These are phyloP conservation scores for Tulasnella sp. DNA, from an alignment of 768 basidiomycete genomes.

Conservation along the genomic window DNA sequence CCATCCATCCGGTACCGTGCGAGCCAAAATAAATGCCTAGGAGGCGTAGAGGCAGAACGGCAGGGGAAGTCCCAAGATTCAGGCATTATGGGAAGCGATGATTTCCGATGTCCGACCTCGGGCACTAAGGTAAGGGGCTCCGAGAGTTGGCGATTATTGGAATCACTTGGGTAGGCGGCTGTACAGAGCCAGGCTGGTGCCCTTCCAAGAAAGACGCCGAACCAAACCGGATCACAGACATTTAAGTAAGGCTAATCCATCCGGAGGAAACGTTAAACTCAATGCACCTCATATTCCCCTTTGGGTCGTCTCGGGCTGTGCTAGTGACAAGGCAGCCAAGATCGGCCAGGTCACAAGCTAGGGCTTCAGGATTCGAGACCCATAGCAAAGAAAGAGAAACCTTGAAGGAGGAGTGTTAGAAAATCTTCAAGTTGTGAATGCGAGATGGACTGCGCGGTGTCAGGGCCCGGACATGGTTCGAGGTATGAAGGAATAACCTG, in stretches of 20 bases:
- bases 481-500: background rate
- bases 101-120: too few relatives aligned
- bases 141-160: background rate
- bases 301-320: background rate
- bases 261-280: background rate
- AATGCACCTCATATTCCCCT: background rate
- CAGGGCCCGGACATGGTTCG: background rate
- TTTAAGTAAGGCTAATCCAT: background rate
- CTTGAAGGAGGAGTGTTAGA: too few relatives aligned
- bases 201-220: too few relatives aligned
- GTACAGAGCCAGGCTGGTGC: background rate
- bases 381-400: background rate
- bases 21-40: too few relatives aligned
- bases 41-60: too few relatives aligned
- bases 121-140: background rate
- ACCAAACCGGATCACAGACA: background rate
- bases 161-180: background rate
- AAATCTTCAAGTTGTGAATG: background rate
- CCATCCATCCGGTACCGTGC: too few relatives aligned
- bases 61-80: too few relatives aligned
- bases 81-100: too few relatives aligned
- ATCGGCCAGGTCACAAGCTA: background rate
- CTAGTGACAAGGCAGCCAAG: background rate
- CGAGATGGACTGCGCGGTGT: background rate
- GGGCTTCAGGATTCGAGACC: background rate